Percentiles rank a stretch among this genome's conserved stretches.
Conservation (phyloP, 768 basidiomycete species). For the Lentinula edodes region DNA sequence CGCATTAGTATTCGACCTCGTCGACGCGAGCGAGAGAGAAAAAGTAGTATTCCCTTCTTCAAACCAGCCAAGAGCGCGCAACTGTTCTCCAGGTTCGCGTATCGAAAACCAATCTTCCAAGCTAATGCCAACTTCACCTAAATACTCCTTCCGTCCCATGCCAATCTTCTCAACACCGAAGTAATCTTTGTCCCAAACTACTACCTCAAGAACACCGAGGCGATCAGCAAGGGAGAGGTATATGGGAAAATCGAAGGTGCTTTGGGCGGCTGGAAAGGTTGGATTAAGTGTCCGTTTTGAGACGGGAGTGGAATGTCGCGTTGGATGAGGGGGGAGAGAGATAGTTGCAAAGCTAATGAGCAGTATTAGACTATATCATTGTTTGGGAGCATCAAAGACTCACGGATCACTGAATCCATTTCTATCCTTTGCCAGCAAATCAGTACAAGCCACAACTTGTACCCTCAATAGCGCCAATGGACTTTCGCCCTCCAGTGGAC, state of each 20-base stretch:
- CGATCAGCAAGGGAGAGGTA: conserved; percentile 70
- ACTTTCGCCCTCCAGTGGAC: conserved; percentile 52
- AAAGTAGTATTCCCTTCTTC: conserved; percentile 66
- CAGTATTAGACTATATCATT: background rate
- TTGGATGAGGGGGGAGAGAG: conserved; percentile 41
- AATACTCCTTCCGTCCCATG: conserved; percentile 70
- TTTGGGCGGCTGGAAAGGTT: conserved; percentile 54
- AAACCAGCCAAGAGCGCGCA: conserved; percentile 45
- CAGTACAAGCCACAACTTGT: conserved; percentile 60
- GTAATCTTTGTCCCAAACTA: conserved; percentile 93
- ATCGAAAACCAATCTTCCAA: conserved; percentile 76
- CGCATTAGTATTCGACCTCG: conserved; percentile 32
- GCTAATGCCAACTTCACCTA: conserved; percentile 79
- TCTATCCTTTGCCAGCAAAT: conserved; percentile 58
- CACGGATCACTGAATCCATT: conserved; percentile 76
- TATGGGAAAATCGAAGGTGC: conserved; percentile 88
- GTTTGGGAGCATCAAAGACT: conserved; percentile 21
- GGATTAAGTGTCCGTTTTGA: conserved; percentile 71
- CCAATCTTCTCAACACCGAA: conserved; percentile 23
- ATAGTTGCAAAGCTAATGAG: conserved; percentile 61
- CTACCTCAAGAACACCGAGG: conserved; percentile 73
- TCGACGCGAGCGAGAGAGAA: conserved; percentile 33
- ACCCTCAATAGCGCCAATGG: conserved; percentile 65
- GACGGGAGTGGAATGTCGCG: conserved; percentile 67
- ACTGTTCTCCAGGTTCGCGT: conserved; percentile 19